Evolutionary conservation across 106 monocot genomes (phyloP).

Genomic region (Dioscorea dumetorum): DNA sequence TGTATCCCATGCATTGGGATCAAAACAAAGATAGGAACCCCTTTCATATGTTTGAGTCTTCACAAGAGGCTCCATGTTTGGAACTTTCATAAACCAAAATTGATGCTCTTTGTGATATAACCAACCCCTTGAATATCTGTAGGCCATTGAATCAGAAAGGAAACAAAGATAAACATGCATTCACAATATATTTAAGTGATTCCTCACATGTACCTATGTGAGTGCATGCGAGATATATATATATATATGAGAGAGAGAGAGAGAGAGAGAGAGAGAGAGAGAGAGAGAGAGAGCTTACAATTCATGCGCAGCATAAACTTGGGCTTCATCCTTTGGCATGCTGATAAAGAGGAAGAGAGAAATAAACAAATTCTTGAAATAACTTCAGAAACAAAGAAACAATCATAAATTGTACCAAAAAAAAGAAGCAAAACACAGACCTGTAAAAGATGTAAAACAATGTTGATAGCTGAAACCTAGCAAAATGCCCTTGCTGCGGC

Average conservation of each 20-base stretch:
- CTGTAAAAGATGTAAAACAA: slow-evolving; percentile 93
- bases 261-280: background rate
- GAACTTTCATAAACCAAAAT: slow-evolving; percentile 67
- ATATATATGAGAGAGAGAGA: no score
- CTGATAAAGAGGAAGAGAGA: slow-evolving; percentile 24
- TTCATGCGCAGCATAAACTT: slow-evolving; percentile 70
- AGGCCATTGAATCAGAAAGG: background rate
- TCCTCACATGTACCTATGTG: background rate
- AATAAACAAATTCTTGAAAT: background rate
- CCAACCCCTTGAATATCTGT: slow-evolving; percentile 64
- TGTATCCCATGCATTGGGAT: slow-evolving; percentile 70
- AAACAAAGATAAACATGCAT: background rate
- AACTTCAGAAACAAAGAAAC: background rate
- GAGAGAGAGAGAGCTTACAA: slow-evolving; percentile 22
- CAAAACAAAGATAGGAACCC: slow-evolving; percentile 71
- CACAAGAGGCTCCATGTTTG: slow-evolving; percentile 63
- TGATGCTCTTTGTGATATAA: slow-evolving; percentile 74
- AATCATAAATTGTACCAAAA: background rate
- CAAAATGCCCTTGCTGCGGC: slow-evolving; percentile 53
- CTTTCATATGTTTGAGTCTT: slow-evolving; percentile 74
- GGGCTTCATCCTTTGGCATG: slow-evolving; percentile 95
- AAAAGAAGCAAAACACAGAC: slow-evolving; percentile 9
- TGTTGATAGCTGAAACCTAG: slow-evolving; percentile 57
- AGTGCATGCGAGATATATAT: no score
- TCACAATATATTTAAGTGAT: background rate